These are phyloP conservation scores for Erodium moschatum DNA, from an alignment of 441 rosid species.

Conservation along the genomic window DNA sequence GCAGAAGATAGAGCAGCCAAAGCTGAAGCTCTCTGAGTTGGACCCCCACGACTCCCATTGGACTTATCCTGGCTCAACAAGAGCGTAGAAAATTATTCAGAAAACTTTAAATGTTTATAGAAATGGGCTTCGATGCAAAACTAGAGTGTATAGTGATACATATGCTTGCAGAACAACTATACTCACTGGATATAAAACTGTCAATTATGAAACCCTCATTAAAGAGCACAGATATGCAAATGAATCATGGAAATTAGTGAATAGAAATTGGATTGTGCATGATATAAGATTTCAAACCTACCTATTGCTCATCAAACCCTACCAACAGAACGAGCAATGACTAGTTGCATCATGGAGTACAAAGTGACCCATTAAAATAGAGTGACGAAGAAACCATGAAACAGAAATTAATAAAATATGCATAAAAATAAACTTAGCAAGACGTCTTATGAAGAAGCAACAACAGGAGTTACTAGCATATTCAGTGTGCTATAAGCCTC, in stretches of 20 bases:
- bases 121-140: neutral
- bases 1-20: constrained; percentile 91
- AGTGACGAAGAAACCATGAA: neutral
- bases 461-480: neutral
- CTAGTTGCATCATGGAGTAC: neutral
- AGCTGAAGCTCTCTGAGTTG: constrained; percentile 96
- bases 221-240: neutral
- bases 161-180: neutral
- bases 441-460: neutral
- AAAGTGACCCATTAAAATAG: neutral
- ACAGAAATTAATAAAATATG: neutral
- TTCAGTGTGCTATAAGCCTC: no score
- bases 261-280: neutral
- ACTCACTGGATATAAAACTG: neutral
- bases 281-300: neutral
- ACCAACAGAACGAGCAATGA: neutral
- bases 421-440: neutral
- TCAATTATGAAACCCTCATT: neutral
- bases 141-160: neutral
- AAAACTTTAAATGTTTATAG: constrained; percentile 1
- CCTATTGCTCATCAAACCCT: neutral
- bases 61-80: constrained; percentile 58
- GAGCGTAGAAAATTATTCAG: constrained; percentile 15
- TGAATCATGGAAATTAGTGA: neutral
- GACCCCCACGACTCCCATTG: constrained; percentile 72